Percentiles rank a stretch among this genome's conserved stretches.
These are phyloP conservation scores for Glaciozyma martinii DNA, from an alignment of 768 basidiomycete genomes.

Conservation along the genomic window DNA sequence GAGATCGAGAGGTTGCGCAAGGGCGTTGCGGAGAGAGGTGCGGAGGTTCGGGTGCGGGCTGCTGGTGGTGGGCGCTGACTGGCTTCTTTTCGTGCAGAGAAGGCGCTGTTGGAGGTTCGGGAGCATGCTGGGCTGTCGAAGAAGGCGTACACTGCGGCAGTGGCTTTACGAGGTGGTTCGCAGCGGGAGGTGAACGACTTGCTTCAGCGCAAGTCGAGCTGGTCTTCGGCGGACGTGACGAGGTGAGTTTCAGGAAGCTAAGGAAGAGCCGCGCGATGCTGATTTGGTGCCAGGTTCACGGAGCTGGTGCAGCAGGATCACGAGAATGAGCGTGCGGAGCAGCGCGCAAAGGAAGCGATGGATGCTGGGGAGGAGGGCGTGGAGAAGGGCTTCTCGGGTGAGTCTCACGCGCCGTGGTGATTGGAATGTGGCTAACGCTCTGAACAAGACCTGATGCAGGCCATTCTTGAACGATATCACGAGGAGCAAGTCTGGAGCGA, in stretches of 20 bases:
- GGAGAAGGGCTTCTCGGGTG: conserved; percentile 64
- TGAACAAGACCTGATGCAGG: conserved; percentile 61
- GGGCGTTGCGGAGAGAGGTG: conserved; percentile 73
- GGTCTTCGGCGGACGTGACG: conserved; percentile 79
- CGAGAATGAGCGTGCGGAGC: conserved; percentile 68
- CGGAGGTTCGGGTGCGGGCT: conserved; percentile 33
- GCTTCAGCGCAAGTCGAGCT: conserved; percentile 82
- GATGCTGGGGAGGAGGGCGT: conserved; percentile 65
- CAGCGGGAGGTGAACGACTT: conserved; percentile 96
- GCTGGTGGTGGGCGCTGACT: background rate
- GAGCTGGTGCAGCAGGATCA: conserved; percentile 85
- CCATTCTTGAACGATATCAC: conserved; percentile 79
- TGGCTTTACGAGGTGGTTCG: conserved; percentile 67
- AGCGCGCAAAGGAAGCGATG: conserved; percentile 57
- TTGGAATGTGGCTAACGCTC: background rate
- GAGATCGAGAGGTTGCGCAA: conserved; percentile 73
- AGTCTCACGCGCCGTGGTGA: background rate
- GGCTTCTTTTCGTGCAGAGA: conserved; percentile 49
- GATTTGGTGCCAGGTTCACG: conserved; percentile 55
- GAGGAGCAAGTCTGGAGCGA: conserved; percentile 99
- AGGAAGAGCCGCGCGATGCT: background rate
- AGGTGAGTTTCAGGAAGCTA: conserved; percentile 27
- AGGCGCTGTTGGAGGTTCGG: conserved; percentile 58
- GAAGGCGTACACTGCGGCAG: conserved; percentile 62
- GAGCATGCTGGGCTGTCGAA: conserved; percentile 65